Base-by-base conservation (phyloP, 495 filamentous ascomycete species). In the Aspergillus sclerotioniger region DNA sequence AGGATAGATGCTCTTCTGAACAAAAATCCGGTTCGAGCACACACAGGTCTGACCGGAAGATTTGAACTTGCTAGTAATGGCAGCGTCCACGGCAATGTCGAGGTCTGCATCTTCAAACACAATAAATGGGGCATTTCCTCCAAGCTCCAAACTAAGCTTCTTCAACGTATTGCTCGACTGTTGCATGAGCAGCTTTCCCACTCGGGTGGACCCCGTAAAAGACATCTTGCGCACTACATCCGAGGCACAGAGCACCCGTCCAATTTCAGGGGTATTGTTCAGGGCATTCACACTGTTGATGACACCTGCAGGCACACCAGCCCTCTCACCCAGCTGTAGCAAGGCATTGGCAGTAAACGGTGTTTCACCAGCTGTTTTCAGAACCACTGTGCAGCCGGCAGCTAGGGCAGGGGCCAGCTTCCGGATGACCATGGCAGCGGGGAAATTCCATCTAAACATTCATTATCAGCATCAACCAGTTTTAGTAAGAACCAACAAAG, bases 91-190 rank as follows among this genome's bases (percentile, higher is more conserved):
- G 2, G 85, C 82, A 21, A 74, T 69, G 4, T 84, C 79, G 15
- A 87, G 63, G 54, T 87, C 76, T 8, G 80, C 85, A 60, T 89
- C 86, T 48, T 87, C 80, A 61, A 87, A 89, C 16, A 89, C 75
- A 51, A 89, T 75, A 67, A 86, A 86, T 0, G 86, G 85, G 17
- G 81, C 81, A 63, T 89, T 88, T 9, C 86, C 86, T 13, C 86
- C 86, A 6, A 87, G 77, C 68, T 89, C 86, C 39, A 88, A 79
- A 2, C 79, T 83, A 6, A 85, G 70, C 57, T 86, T 87, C 72
- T 87, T 88, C 49, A 89, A 62, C 4, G 78, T 77, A 17, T 77
- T 70, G 1, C 79, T 69, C 35, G 76, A 77, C 48, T 77, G 72
- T 43, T 69, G 70, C 57, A 77, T 76, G 28, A 85, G 61, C 12